Evolutionary conservation across 2,329 filamentous ascomycete species (phyloP).

Genomic region (Fusarium sp.): DNA sequence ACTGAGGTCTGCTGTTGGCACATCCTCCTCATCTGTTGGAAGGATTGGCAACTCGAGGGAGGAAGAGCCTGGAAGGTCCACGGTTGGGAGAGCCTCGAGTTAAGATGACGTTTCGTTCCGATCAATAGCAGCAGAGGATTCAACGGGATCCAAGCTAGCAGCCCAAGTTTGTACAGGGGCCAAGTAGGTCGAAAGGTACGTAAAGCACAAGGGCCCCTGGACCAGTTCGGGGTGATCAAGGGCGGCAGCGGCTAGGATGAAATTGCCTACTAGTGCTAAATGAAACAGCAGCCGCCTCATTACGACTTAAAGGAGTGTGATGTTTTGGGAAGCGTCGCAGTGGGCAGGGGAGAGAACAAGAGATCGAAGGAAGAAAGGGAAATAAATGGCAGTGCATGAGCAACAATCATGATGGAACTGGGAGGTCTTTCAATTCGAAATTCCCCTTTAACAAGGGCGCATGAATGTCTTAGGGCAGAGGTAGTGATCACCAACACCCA

Average conservation of each 20-base stretch:
- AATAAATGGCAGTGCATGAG: neutral
- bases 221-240: neutral
- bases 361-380: neutral
- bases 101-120: neutral
- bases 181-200: constrained; percentile 10
- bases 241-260: neutral
- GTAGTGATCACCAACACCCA: neutral
- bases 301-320: neutral
- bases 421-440: neutral
- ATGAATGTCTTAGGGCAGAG: neutral
- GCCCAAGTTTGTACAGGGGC: neutral
- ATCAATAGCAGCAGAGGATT: neutral
- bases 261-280: neutral
- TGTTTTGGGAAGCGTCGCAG: neutral
- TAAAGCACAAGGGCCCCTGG: neutral
- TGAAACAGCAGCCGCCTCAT: neutral
- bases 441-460: neutral
- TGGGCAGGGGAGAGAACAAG: neutral
- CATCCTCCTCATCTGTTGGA: neutral
- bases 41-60: neutral
- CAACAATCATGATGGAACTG: neutral
- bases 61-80: too few relatives aligned
- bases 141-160: too few relatives aligned
- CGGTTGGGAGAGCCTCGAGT: neutral
- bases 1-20: neutral